Percentiles rank a stretch among this genome's conserved stretches.
phyloP scores from a whole-genome alignment of 352 stramenopile genomes.

The Globisporangium barbulae region DNA sequence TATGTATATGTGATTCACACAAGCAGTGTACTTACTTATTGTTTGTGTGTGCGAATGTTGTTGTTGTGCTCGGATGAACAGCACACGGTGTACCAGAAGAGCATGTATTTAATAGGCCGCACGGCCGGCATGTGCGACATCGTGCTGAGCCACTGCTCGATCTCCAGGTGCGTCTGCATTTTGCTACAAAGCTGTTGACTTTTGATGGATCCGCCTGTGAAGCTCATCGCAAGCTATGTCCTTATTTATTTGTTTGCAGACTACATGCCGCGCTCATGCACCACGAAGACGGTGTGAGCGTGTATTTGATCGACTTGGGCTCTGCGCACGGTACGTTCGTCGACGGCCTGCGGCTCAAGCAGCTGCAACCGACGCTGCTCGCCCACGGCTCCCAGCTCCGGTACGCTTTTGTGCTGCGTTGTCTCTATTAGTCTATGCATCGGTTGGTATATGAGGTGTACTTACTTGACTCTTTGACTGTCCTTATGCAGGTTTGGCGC shows the following conservation, averaged over 20 bases:
- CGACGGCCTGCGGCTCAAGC: constrained; percentile 51
- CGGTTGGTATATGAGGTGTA: neutral
- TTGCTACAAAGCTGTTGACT: neutral
- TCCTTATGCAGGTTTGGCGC: constrained; percentile 45
- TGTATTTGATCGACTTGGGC: constrained; percentile 72
- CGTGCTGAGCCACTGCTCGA: constrained; percentile 80
- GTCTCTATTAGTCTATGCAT: neutral
- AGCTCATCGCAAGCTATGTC: neutral
- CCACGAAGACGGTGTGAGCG: constrained; percentile 61
- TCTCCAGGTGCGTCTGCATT: constrained; percentile 36
- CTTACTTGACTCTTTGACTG: neutral
- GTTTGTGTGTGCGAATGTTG: constrained; percentile 5
- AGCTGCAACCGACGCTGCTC: constrained; percentile 70
- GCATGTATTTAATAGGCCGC: constrained; percentile 71
- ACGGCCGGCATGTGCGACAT: constrained; percentile 77
- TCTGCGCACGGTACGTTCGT: constrained; percentile 80
- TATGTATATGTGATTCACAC: neutral
- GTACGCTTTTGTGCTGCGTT: constrained; percentile 14
- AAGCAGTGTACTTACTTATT: neutral
- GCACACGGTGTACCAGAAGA: constrained; percentile 78
- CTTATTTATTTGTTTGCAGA: constrained; percentile 20
- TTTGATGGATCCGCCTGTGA: no score
- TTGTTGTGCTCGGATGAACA: constrained; percentile 13
- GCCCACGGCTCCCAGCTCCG: constrained; percentile 57
- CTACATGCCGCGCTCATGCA: constrained; percentile 74